A percentile compares a stretch with the other conserved stretches of the same genome.
Conservation (phyloP, 2,329 filamentous ascomycete species). For the Alternaria ventricosa region DNA sequence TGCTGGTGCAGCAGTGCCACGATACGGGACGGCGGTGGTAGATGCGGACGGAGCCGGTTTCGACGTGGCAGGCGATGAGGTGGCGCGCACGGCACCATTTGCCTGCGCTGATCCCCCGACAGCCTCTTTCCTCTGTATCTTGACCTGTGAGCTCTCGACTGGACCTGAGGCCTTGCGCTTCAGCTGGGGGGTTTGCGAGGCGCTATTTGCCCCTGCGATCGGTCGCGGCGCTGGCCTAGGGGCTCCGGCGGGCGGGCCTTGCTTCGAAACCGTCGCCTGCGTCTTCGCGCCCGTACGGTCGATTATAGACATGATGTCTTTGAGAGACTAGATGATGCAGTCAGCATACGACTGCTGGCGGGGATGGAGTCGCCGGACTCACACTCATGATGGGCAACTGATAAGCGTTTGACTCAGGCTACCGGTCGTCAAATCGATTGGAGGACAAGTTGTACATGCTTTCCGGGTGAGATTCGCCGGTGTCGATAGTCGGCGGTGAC, state of each 20-base stretch:
- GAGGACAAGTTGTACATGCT: conserved; percentile 44
- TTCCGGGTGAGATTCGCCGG: conserved; percentile 27
- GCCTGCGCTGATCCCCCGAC: conserved; percentile 29
- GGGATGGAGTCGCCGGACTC: conserved; percentile 26
- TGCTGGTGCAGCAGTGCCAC: conserved; percentile 45
- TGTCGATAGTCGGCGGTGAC: conserved; percentile 14
- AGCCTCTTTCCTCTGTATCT: conserved; percentile 44
- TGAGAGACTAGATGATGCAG: conserved; percentile 33
- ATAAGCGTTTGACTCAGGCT: conserved; percentile 46
- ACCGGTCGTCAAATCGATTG: conserved; percentile 42
- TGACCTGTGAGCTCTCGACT: conserved; percentile 36
- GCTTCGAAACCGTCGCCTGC: conserved; percentile 30
- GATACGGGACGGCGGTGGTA: conserved; percentile 42
- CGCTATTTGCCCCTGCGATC: conserved; percentile 32
- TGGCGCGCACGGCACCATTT: conserved; percentile 34
- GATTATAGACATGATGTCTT: conserved; percentile 48
- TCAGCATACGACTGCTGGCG: conserved; percentile 24
- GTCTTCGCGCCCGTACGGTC: conserved; percentile 37
- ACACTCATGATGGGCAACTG: conserved; percentile 48
- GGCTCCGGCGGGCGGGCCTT: conserved; percentile 29
- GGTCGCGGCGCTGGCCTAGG: conserved; percentile 45
- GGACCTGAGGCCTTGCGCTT: conserved; percentile 52
- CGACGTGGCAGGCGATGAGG: conserved; percentile 27
- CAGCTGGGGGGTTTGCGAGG: conserved; percentile 43
- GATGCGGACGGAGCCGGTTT: conserved; percentile 31